Evolutionary conservation across 805 yeast genomes (phyloP), one percentile per base, ranked within the genome.

Genomic region (Candida corydali): DNA sequence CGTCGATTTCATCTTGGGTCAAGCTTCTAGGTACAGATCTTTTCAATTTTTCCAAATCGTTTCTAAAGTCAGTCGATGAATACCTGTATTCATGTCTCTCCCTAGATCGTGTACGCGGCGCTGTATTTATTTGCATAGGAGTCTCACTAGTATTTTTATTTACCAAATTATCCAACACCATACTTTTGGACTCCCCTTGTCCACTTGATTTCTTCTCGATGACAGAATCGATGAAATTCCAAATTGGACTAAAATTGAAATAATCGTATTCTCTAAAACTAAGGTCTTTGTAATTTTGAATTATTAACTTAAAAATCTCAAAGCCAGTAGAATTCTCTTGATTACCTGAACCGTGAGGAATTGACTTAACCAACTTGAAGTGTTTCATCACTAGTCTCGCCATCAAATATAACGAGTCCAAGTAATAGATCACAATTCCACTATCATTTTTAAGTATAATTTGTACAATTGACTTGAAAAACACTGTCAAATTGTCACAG

Each of bases 401-500:
- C 15, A 65, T 51, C 32, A 63, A 53, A 41, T 62, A 59, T 6
- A 69, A 40, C 23, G 69, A 50, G 45, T 73, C 78, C 61, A 70
- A 37, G 43, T 65, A 66, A 30, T 52, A 57, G 8, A 65, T 65
- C 19, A 69, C 57, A 27, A 65, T 54, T 22, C 62, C 63, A 18
- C 63, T 61, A 32, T 67, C 72, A 46, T 69, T 68, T 29, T 50
- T 58, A 34, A 68, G 46, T 2, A 67, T 45, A 18, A 52, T 55
- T 14, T 55, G 57, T 15, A 65, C 41, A 9, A 65, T 47, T 0
- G 49, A 60, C 30, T 62, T 65, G 54, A 64, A 64, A 37, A 69
- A 68, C 1, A 64, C 65, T 0, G 72, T 56, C 24, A 66, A 39
- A 41, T 56, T 68, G 51, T 55, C 73, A 51, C 71, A 71, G 5